Evolutionary conservation across 1,284 basidiomycete genomes (phyloP).

Genomic region (Meripilus lineatus): DNA sequence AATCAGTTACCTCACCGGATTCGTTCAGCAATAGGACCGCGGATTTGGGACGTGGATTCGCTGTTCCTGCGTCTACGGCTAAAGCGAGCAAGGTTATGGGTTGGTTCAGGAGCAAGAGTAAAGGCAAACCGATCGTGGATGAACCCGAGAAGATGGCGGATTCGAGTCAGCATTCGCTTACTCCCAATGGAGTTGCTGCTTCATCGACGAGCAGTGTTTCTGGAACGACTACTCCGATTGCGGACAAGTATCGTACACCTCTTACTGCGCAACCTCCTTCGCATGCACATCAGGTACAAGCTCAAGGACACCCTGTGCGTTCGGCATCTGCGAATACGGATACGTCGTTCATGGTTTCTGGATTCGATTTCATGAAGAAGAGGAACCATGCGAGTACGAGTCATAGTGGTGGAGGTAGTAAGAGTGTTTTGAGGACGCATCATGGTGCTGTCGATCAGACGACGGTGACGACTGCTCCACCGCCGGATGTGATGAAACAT

Average conservation of each 20-base stretch:
- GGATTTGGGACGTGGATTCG: slow-evolving; percentile 22
- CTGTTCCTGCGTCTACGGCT: slow-evolving; percentile 60
- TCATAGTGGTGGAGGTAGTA: no score
- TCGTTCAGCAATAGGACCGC: slow-evolving; percentile 17
- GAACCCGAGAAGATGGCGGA: slow-evolving; percentile 24
- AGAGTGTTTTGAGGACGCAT: slow-evolving; percentile 75
- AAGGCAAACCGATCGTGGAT: slow-evolving; percentile 36
- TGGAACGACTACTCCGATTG: slow-evolving; percentile 24
- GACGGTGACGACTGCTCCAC: slow-evolving; percentile 82
- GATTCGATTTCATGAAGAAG: slow-evolving; percentile 34
- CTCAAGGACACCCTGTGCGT: slow-evolving; percentile 35
- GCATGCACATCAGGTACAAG: slow-evolving; percentile 10
- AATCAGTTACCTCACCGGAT: slow-evolving; percentile 21
- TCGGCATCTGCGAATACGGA: slow-evolving; percentile 40
- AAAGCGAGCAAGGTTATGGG: slow-evolving; percentile 78
- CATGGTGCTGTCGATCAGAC: slow-evolving; percentile 92
- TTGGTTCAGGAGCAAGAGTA: slow-evolving; percentile 74
- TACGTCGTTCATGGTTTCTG: slow-evolving; percentile 28
- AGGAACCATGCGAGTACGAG: slow-evolving; percentile 16
- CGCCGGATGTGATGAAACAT: slow-evolving; percentile 85
- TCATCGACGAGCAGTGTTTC: slow-evolving; percentile 32
- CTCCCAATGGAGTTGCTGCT: slow-evolving; percentile 15
- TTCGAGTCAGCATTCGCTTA: slow-evolving; percentile 8
- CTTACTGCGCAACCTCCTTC: slow-evolving; percentile 15
- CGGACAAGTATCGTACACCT: slow-evolving; percentile 23